These are phyloP conservation scores for Ceratocystis cubensis DNA, from an alignment of 2,329 filamentous ascomycete genomes.

Conservation along the genomic window DNA sequence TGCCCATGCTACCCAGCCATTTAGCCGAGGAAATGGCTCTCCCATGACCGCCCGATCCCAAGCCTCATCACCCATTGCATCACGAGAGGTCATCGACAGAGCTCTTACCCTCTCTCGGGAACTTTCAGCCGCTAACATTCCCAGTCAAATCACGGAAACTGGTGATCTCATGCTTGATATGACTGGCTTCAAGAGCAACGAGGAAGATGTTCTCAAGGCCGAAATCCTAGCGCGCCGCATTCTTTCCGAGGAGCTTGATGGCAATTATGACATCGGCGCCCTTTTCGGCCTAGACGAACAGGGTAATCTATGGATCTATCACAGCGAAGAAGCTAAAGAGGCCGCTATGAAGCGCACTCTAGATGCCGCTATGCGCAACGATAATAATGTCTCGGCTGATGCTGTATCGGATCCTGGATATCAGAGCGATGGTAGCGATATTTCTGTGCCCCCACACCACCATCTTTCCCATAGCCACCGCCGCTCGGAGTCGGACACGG, in stretches of 20 bases:
- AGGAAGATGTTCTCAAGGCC: constrained; percentile 80
- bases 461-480: constrained; percentile 35
- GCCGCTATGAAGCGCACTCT: constrained; percentile 59
- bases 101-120: constrained; percentile 77
- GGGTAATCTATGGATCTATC: constrained; percentile 98
- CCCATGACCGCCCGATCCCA: constrained; percentile 46
- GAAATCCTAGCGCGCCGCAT: constrained; percentile 91
- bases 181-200: constrained; percentile 89
- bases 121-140: constrained; percentile 80
- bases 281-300: constrained; percentile 91
- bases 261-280: constrained; percentile 90
- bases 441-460: constrained; percentile 22
- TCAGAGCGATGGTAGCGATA: constrained; percentile 72
- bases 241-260: constrained; percentile 81
- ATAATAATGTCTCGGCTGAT: constrained; percentile 52
- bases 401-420: constrained; percentile 88
- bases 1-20: constrained; percentile 29
- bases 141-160: constrained; percentile 77
- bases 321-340: constrained; percentile 90
- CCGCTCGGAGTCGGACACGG: constrained; percentile 54
- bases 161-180: constrained; percentile 97
- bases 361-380: constrained; percentile 37
- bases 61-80: constrained; percentile 63
- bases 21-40: constrained; percentile 30
- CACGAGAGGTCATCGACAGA: constrained; percentile 65